Conservation (phyloP, 2,329 filamentous ascomycete species). For the Chaetomium strumarium region DNA sequence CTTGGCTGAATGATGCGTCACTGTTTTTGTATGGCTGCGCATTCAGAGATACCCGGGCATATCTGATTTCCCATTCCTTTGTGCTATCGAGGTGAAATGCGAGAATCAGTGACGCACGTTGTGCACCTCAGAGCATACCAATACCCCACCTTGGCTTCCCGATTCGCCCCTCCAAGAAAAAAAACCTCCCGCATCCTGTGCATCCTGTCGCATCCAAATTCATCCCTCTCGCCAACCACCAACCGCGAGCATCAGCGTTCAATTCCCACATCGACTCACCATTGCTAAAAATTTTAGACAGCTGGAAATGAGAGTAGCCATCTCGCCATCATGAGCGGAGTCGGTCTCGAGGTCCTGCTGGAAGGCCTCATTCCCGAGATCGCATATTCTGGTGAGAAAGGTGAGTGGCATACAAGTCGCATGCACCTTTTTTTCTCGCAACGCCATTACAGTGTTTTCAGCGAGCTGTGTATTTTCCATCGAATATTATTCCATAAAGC, state of each 20-base stretch:
- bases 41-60: no score
- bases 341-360: conserved; percentile 40
- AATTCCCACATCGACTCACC: conserved; percentile 19
- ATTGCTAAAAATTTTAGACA: conserved; percentile 16
- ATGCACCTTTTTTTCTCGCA: not conserved
- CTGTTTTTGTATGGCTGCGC: no score
- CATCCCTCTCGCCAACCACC: conserved; percentile 6
- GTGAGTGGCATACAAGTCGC: conserved; percentile 29
- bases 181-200: conserved; percentile 7
- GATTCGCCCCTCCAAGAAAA: conserved; percentile 19
- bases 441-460: not conserved
- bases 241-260: conserved; percentile 21
- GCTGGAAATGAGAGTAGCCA: conserved; percentile 16
- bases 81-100: not conserved
- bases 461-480: not conserved
- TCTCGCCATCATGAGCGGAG: conserved; percentile 31
- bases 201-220: not conserved
- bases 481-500: not conserved
- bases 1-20: no score
- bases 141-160: conserved; percentile 16
- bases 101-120: not conserved
- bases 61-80: not conserved
- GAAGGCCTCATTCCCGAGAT: conserved; percentile 41
- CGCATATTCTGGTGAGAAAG: conserved; percentile 38
- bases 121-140: not conserved